Evolutionary conservation across 2,329 filamentous ascomycete species (phyloP), one percentile per base, ranked within the genome.

Genomic region (Ascochyta lentis): DNA sequence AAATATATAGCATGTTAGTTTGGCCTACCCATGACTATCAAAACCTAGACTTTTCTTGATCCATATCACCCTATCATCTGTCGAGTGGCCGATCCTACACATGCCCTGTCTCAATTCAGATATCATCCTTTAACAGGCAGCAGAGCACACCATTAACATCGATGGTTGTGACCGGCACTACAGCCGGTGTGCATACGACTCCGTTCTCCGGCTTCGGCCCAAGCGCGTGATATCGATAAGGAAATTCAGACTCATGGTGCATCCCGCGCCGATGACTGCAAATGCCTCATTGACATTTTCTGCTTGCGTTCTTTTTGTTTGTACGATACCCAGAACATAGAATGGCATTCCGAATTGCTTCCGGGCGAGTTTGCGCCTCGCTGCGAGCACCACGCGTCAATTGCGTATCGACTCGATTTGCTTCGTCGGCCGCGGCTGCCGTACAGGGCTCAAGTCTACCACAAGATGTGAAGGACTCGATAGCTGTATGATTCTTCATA

Each of bases 401-500:
- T 50, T 61, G 60, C 49, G 41, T 56, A 15, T 61, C 58, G 49
- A 54, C 60, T 46, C 72, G 73, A n/a, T 77, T 75, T 72, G 76
- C 77, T 33, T 76, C 77, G 19, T 69, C 74, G 19, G 73, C 74
- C 9, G 70, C 76, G 39, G 71, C 74, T 41, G 73, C 73, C 26
- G 44, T 74, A 26, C 66, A 72, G 53, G 67, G 62, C 34, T 79
- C 77, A 23, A 79, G 70, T 61, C 70, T 80, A 50, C 77, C 77
- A 22, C 67, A 73, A 43, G 69, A 73, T 59, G 59, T 78, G 35
- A 74, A 76, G 56, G 70, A 77, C 58, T 74, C 76, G 47, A 79
- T 80, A 64, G 69, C 76, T 51, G 78, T 59, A 53, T 19, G 43
- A 16, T 6, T 4, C 7, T 6, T 13, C 15, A 22, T 15, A 24